phyloP scores from a whole-genome alignment of 306 rosid species.

The Dryas octopetala region DNA sequence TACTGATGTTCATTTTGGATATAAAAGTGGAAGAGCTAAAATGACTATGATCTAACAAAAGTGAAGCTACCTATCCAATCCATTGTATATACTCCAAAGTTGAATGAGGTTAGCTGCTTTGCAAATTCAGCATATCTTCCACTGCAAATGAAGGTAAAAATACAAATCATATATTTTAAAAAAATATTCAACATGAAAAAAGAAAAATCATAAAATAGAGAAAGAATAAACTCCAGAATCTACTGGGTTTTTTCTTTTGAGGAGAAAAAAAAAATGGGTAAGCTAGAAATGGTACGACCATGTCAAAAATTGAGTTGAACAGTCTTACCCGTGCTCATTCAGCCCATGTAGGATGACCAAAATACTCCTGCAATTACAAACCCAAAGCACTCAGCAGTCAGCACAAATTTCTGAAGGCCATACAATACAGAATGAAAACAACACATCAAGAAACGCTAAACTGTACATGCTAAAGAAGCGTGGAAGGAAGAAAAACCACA shows the following conservation, averaged over 20 bases:
- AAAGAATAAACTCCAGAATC: neutral
- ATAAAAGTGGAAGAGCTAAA: slow-evolving; percentile 11
- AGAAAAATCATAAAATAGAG: neutral
- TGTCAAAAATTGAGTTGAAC: no score
- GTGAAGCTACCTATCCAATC: slow-evolving; percentile 84
- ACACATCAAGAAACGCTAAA: neutral
- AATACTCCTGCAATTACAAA: slow-evolving; percentile 71
- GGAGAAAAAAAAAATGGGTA: no score
- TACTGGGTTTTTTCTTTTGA: no score
- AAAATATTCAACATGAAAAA: neutral
- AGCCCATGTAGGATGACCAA: slow-evolving; percentile 89
- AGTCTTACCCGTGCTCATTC: slow-evolving; percentile 85
- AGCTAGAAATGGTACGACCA: no score
- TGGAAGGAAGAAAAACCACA: neutral
- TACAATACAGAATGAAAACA: neutral
- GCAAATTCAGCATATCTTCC: slow-evolving; percentile 94
- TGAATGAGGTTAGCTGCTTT: slow-evolving; percentile 63
- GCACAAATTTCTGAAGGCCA: neutral
- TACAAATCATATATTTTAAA: neutral
- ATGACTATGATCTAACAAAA: neutral
- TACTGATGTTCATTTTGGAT: neutral
- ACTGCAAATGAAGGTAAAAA: slow-evolving; percentile 50
- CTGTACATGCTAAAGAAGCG: slow-evolving; percentile 11
- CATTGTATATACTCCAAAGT: slow-evolving; percentile 96
- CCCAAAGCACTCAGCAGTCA: neutral